phyloP scores from a whole-genome alignment of 108 stramenopile genomes.

The Aurantiochytrium sp. region DNA sequence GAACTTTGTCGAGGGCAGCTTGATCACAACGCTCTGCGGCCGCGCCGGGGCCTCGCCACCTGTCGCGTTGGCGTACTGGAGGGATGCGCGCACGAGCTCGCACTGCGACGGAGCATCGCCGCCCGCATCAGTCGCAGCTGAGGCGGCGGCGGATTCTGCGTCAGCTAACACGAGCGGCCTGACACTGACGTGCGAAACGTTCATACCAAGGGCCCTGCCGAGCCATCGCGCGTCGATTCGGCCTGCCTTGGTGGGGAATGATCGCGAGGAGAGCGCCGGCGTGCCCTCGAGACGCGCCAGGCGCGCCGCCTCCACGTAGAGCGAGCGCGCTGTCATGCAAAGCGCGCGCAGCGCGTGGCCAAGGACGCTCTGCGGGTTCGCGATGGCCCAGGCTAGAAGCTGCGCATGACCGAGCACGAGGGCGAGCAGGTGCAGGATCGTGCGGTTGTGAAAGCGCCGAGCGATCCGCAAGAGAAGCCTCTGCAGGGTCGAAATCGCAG shows the following conservation, averaged over 20 bases:
- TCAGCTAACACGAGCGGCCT: not conserved
- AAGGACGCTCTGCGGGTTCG: not conserved
- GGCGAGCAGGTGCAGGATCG: not conserved
- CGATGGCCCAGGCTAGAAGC: not conserved
- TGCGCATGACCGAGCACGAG: not conserved
- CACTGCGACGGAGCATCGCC: too few species aligned
- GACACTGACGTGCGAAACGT: not conserved
- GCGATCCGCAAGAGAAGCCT: not conserved
- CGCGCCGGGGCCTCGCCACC: too few species aligned
- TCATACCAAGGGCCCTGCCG: not conserved
- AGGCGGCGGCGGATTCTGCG: not conserved
- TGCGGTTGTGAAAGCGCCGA: not conserved
- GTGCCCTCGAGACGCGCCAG: not conserved
- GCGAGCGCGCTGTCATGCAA: not conserved
- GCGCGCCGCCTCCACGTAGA: not conserved
- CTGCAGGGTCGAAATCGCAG: not conserved
- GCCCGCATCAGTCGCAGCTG: too few species aligned
- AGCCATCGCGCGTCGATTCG: not conserved
- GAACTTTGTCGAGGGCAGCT: not conserved
- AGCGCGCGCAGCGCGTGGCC: not conserved
- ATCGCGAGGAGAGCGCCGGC: not conserved
- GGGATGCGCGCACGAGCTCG: too few species aligned
- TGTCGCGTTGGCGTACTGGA: too few species aligned
- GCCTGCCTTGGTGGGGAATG: not conserved
- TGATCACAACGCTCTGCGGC: not conserved